Conservation (phyloP, 805 yeast species). For the Yarrowia osloensis region DNA sequence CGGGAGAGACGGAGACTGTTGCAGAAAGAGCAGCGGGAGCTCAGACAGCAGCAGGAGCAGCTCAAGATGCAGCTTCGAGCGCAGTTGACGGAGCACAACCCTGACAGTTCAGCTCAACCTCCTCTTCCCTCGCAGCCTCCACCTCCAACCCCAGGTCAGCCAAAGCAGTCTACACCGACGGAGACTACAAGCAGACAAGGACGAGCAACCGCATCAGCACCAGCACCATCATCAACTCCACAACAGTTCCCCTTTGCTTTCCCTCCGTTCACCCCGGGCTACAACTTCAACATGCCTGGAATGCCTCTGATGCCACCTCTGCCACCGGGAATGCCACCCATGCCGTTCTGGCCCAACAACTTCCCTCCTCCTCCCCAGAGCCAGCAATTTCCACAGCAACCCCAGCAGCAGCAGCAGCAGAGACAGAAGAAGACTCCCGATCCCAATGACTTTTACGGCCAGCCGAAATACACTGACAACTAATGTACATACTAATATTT, state of each 20-base stretch:
- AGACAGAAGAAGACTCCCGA: neutral
- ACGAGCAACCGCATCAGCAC: too few relatives aligned
- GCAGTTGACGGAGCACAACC: neutral
- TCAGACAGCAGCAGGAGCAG: slow-evolving; percentile 13
- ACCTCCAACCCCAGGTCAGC: neutral
- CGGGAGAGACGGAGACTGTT: neutral
- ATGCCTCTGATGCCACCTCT: slow-evolving; percentile 3
- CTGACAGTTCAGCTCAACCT: neutral
- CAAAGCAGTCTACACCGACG: neutral
- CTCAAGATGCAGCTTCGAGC: slow-evolving; percentile 2
- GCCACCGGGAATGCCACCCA: slow-evolving; percentile 4
- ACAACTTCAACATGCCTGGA: slow-evolving; percentile 10
- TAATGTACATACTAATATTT: slow-evolving; percentile 5
- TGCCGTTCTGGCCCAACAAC: slow-evolving; percentile 5
- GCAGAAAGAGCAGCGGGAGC: slow-evolving; percentile 5
- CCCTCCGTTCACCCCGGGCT: neutral
- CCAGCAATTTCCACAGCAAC: neutral
- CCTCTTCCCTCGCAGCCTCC: slow-evolving; percentile 12
- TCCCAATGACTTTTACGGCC: slow-evolving; percentile 4
- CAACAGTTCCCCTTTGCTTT: neutral
- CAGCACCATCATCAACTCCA: neutral
- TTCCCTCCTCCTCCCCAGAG: neutral
- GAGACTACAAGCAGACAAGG: too few relatives aligned
- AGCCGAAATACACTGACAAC: slow-evolving; percentile 12
- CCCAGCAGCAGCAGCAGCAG: neutral